Evolutionary conservation across 139 green algal species (phyloP), one percentile per base, ranked within the genome.

Genomic region (Edaphochlamys debaryana): DNA sequence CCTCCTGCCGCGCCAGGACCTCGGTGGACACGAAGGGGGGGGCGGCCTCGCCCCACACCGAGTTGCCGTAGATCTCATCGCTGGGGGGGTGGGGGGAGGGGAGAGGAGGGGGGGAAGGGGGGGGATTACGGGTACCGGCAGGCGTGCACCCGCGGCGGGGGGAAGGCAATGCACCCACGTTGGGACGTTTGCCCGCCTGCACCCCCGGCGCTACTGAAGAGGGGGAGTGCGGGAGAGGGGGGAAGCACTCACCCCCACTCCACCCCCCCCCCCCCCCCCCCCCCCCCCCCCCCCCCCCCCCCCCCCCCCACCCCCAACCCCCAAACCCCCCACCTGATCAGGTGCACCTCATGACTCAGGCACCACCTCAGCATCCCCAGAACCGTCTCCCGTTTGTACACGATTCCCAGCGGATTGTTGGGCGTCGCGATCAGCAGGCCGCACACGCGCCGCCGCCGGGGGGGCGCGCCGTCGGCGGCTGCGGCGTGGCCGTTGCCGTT

Each of bases 11-110:
- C 17, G 90, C 74, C 19, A 95, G 34, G 25, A 91, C 69, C 38
- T 89, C 90, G 27, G 82, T 82, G 72, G 80, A 90, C 30, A 90
- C 80, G 64, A 91, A 89, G 42, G 40, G 48, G 42, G 40, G 48
- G 0, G 77, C 67, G 32, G 60, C 73, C 82, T 90, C 80, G 5
- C 41, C 82, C 68, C 90, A 95, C 17, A 96, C 82, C 8, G 85
- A 92, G 41, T 92, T 89, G 29, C 88, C 93, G 85, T 97, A 97
- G 56, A 97, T 92, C 85, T 97, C 94, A 56, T 97, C 94, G 74
- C 91, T 95, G 88, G 67, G 52, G 36, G 22, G 66, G 20, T 27
- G 68, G 45, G 4, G 34, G 34, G 11, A 7, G 50, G 50, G 29
- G 27, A 37, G 48, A 11, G 48, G 48, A 54, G 48, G 11, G n/a